Percentiles rank a stretch among this genome's conserved stretches.
phyloP scores from a whole-genome alignment of 495 filamentous ascomycete genomes.

The Aspergillus olivimuriae region DNA sequence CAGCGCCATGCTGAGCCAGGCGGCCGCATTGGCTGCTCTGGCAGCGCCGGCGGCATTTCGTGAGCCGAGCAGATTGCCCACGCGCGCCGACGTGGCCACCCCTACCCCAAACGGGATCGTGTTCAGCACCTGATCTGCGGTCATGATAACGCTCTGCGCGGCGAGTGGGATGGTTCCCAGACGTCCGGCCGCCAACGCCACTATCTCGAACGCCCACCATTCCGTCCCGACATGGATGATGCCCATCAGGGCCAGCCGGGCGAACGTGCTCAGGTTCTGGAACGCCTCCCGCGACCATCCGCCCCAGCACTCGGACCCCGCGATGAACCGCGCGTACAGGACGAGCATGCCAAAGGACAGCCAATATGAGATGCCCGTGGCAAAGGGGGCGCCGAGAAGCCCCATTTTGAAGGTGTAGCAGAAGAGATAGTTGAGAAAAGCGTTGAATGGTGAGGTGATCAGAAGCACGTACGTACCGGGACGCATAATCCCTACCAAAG shows the following conservation, averaged over 20 bases:
- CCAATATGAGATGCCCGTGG: conserved; percentile 86
- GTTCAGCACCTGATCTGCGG: conserved; percentile 85
- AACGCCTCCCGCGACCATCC: conserved; percentile 64
- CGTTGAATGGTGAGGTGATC: conserved; percentile 77
- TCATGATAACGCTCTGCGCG: conserved; percentile 91
- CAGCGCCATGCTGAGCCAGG: conserved; percentile 63
- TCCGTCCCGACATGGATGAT: conserved; percentile 88
- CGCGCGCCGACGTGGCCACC: conserved; percentile 70
- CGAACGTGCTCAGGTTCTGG: conserved; percentile 63
- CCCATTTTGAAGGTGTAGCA: conserved; percentile 65
- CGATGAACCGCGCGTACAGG: conserved; percentile 65
- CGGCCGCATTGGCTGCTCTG: conserved; percentile 71
- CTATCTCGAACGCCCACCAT: conserved; percentile 97
- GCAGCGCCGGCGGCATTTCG: conserved; percentile 61
- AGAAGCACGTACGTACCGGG: conserved; percentile 84
- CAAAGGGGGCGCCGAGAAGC: conserved; percentile 74
- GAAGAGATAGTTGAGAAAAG: conserved; percentile 71
- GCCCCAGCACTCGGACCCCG: conserved; percentile 76
- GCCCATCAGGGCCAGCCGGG: conserved; percentile 69
- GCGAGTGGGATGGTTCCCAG: conserved; percentile 80
- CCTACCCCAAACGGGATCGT: conserved; percentile 90
- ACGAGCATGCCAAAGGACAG: conserved; percentile 71
- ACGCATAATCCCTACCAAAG: conserved; percentile 65
- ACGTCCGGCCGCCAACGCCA: conserved; percentile 79
- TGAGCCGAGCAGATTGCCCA: conserved; percentile 79